Base-by-base conservation (phyloP, 257 asterid species). In the Solanum rostratum region DNA sequence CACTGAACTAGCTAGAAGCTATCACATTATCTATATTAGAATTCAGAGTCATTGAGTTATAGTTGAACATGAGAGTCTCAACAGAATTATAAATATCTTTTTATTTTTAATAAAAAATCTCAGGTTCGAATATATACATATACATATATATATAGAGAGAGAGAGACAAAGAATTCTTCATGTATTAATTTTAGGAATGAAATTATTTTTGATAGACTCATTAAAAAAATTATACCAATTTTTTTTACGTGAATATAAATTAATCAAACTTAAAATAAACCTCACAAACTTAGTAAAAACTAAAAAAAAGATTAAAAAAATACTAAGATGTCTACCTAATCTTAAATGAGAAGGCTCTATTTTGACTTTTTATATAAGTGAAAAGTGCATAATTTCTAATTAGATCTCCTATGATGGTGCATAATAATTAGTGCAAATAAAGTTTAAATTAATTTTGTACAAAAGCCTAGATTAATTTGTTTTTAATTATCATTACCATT, bases 121-220 rank as follows among this genome's bases (percentile, higher is more conserved):
- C 7, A 19, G 0, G 2, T 18, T 53, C 3, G 0, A 53, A 18
- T n/a, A n/a, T n/a, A n/a, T n/a, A n/a, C n/a, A n/a, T n/a, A n/a
- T n/a, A n/a, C n/a, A n/a, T n/a, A n/a, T n/a, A n/a, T n/a, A n/a
- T n/a, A n/a, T n/a, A n/a, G n/a, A n/a, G n/a, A n/a, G n/a, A n/a
- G n/a, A n/a, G n/a, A n/a, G n/a, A n/a, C n/a, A n/a, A n/a, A n/a
- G n/a, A n/a, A n/a, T n/a, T n/a, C n/a, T n/a, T n/a, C n/a, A n/a
- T n/a, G n/a, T n/a, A n/a, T n/a, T n/a, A n/a, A n/a, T n/a, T n/a
- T n/a, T n/a, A n/a, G n/a, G n/a, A n/a, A n/a, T n/a, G n/a, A n/a
- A n/a, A n/a, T n/a, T n/a, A n/a, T n/a, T n/a, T n/a, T n/a, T n/a
- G n/a, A n/a, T n/a, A n/a, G n/a, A n/a, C n/a, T n/a, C n/a, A n/a